A percentile compares a stretch with the other conserved stretches of the same genome.
phyloP scores from a whole-genome alignment of 495 filamentous ascomycete genomes.

The Tuber melanosporum region DNA sequence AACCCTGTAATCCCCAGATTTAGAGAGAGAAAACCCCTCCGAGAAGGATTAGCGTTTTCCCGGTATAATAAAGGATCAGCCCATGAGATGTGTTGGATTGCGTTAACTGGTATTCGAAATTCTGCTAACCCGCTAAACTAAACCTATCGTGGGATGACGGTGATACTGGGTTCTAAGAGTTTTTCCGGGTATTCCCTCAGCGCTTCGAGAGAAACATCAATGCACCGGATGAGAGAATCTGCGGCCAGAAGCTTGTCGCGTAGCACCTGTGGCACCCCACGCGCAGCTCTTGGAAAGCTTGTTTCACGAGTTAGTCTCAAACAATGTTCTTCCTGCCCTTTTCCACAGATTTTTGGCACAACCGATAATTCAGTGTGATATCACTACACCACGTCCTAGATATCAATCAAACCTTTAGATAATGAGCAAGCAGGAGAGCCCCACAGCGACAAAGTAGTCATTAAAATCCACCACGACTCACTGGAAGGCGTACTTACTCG shows the following conservation, averaged over 20 bases:
- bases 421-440: neutral
- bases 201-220: neutral
- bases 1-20: too few species aligned
- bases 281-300: slow-evolving; percentile 6
- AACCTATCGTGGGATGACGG: too few species aligned
- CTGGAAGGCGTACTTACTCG: neutral
- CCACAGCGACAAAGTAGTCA: neutral
- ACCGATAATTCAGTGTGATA: neutral
- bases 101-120: too few species aligned
- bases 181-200: neutral
- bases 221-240: neutral
- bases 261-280: neutral
- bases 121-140: too few species aligned
- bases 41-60: too few species aligned
- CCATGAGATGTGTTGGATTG: too few species aligned
- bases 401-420: neutral
- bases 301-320: neutral
- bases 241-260: neutral
- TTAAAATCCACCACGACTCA: neutral
- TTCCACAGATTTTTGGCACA: neutral
- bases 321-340: neutral
- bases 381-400: neutral
- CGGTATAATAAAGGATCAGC: too few species aligned
- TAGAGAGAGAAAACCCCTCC: too few species aligned
- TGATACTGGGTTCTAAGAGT: too few species aligned